Evolutionary conservation across 1,139 yeast genomes (phyloP).

Genomic region (Candida sanyaensis): DNA sequence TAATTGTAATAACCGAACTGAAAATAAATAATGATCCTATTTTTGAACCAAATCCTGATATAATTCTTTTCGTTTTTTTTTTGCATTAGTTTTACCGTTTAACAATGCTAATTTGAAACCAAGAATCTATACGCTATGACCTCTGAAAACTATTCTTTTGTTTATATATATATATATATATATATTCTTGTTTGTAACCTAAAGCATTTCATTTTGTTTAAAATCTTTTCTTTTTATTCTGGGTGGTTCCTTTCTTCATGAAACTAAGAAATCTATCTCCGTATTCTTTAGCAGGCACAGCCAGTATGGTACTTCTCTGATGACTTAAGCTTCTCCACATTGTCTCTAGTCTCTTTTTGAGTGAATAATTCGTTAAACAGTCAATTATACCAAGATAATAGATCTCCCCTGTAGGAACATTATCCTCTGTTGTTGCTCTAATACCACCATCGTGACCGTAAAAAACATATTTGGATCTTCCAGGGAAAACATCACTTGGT

Average conservation of each 20-base stretch:
- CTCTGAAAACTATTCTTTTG: not conserved
- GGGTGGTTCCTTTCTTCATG: slow-evolving; percentile 46
- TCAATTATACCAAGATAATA: slow-evolving; percentile 69
- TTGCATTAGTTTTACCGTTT: not conserved
- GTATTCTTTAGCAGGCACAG: slow-evolving; percentile 87
- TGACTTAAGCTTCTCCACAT: slow-evolving; percentile 78
- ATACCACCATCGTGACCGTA: slow-evolving; percentile 89
- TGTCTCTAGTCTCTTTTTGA: slow-evolving; percentile 80
- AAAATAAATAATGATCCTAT: not conserved
- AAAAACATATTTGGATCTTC: slow-evolving; percentile 56
- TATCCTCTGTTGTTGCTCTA: slow-evolving; percentile 65
- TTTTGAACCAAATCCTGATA: no score
- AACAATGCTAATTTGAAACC: not conserved
- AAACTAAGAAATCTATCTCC: slow-evolving; percentile 83
- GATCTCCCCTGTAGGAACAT: slow-evolving; percentile 66
- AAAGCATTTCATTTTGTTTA: not conserved
- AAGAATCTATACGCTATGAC: not conserved
- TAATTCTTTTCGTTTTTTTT: no score
- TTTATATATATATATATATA: not conserved
- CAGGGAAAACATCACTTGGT: slow-evolving; percentile 49
- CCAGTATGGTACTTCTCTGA: slow-evolving; percentile 71
- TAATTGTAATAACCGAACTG: not conserved
- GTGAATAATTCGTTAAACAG: slow-evolving; percentile 78
- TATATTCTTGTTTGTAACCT: not conserved
- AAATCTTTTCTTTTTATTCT: slow-evolving; percentile 7